Conservation (phyloP, 352 stramenopile genomes). For the Globisporangium paddicum region DNA sequence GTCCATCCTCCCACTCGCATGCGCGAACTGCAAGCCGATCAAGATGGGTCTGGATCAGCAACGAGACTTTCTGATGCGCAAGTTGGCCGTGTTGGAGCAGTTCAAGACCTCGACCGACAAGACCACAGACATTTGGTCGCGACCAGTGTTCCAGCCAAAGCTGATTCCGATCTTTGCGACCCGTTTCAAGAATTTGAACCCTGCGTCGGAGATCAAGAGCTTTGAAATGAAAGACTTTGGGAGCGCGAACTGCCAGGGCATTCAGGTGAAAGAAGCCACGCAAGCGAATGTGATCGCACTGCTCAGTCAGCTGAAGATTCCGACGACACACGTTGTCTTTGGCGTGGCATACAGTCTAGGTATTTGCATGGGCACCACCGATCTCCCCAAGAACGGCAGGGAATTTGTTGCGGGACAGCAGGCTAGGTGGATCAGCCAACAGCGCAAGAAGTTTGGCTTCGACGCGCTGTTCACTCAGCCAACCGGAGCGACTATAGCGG, state of each 20-base stretch:
- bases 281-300: conserved; percentile 23
- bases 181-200: neutral
- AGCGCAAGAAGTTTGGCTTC: conserved; percentile 36
- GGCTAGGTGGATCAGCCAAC: conserved; percentile 29
- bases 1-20: neutral
- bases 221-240: conserved; percentile 42
- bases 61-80: conserved; percentile 33
- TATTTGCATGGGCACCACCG: conserved; percentile 16
- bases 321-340: conserved; percentile 16
- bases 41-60: conserved; percentile 22
- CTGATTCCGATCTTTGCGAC: conserved; percentile 27
- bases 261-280: conserved; percentile 38
- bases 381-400: neutral
- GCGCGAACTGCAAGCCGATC: conserved; percentile 12
- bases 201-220: conserved; percentile 16
- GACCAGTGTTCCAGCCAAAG: conserved; percentile 31
- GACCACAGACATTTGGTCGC: conserved; percentile 34
- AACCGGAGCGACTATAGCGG: conserved; percentile 6
- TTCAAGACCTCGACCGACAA: conserved; percentile 33
- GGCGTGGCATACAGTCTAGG: conserved; percentile 29
- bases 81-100: conserved; percentile 36
- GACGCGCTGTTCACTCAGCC: conserved; percentile 32
- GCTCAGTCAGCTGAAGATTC: conserved; percentile 2
- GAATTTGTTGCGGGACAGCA: conserved; percentile 5
- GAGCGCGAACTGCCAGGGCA: conserved; percentile 18